Evolutionary conservation across 805 yeast species (phyloP).

Genomic region (Zygosaccharomyces pseudorouxii): DNA sequence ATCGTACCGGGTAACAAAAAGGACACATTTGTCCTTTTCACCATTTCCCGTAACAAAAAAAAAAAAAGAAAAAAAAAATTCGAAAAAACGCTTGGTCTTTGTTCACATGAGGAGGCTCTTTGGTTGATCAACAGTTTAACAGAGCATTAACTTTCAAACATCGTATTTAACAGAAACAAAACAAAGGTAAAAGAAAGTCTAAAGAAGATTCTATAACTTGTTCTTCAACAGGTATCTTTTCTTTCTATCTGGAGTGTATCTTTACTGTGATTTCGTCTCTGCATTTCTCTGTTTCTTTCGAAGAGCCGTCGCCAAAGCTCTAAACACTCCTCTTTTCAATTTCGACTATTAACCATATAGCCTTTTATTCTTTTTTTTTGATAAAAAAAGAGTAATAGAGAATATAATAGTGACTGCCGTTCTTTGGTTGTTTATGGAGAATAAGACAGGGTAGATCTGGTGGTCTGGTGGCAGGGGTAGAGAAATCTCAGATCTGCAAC

Average conservation of each 20-base stretch:
- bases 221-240: too few species aligned
- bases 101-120: not conserved
- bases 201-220: too few species aligned
- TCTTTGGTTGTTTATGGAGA: constrained; percentile 3
- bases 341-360: too few species aligned
- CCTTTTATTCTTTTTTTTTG: not conserved
- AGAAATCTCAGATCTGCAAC: constrained; percentile 6
- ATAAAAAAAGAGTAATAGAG: not conserved
- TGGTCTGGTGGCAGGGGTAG: constrained; percentile 7
- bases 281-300: not conserved
- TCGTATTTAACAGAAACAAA: too few species aligned
- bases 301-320: not conserved
- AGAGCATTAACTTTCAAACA: not conserved
- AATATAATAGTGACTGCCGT: not conserved
- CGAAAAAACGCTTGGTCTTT: not conserved
- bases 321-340: not conserved
- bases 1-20: too few species aligned
- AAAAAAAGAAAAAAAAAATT: not conserved
- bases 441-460: constrained; percentile 4
- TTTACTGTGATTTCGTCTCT: not conserved
- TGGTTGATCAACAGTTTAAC: not conserved
- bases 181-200: too few species aligned
- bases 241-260: not conserved
- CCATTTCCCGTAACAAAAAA: not conserved
- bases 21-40: not conserved